Base-by-base conservation (phyloP, 257 asterid species). In the Marsdenia floribunda region DNA sequence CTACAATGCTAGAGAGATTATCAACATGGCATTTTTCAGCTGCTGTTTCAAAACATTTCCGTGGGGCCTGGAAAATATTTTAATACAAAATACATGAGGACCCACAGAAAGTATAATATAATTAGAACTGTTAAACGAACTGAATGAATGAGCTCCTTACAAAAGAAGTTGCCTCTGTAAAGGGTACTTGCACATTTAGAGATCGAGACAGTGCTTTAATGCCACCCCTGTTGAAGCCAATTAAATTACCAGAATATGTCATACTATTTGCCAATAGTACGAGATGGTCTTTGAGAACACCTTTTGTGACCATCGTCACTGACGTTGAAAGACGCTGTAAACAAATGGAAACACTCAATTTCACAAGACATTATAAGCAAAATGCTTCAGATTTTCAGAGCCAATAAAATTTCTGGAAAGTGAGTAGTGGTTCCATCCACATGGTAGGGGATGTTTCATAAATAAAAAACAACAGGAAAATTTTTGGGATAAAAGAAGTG, bases 281-380 rank as follows among this genome's bases (percentile, higher is more conserved):
- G 71, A 95, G 93, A 82, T 95, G 99, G 75, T 95, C 99, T 82
- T 90, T 95, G 76, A 95, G 93, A 70, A 95, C 99, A 68, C 98
- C 99, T 85, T 92, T 95, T 44, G 99, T 92, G 35, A 95, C 99
- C 97, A 89, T 89, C 24, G 93, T 92, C 77, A 95, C 99, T 26
- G 99, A 95, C 37, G 96, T 88, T 37, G 96, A 89, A 72, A 95
- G 83, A 59, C 99, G 98, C 99, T 95, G 84, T 67, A 76, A 50
- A 80, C 14, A 64, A 69, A 53, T 42, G 60, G 49, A 73, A 29
- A 26, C 42, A 61, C 24, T 9, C 49, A 9, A 61, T 4, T 5
- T 26, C 8, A 29, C 9, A 60, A 21, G 11, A 46, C 16, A 11
- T 16, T 33, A 22, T 24, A 38, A 44, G 15, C n/a, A 13, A 52